Evolutionary conservation across 2,329 filamentous ascomycete genomes (phyloP).

Genomic region (Pseudogymnoascus sp.): DNA sequence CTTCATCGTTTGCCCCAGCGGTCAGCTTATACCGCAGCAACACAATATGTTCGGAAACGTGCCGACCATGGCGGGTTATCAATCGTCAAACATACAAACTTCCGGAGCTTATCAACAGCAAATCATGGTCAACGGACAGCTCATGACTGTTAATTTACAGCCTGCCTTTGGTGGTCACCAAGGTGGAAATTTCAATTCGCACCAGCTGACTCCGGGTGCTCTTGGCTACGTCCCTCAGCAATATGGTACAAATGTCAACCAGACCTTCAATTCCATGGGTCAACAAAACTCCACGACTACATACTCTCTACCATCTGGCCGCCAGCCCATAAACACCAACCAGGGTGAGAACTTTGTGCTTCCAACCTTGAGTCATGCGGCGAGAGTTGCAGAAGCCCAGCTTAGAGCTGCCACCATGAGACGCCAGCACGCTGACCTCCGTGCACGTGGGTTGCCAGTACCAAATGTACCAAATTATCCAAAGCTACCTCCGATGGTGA

Average conservation of each 20-base stretch:
- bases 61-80: background rate
- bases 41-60: background rate
- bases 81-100: background rate
- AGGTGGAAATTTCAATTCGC: background rate
- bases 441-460: background rate
- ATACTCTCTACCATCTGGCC: background rate
- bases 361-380: background rate
- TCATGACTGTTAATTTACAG: background rate
- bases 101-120: background rate
- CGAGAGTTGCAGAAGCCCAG: slow-evolving; percentile 1
- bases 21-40: background rate
- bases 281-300: background rate
- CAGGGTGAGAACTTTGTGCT: background rate
- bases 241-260: background rate
- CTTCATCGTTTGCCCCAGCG: background rate
- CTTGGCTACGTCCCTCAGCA: background rate
- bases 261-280: background rate
- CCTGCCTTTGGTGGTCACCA: background rate
- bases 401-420: slow-evolving; percentile 6
- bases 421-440: slow-evolving; percentile 2
- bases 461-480: background rate
- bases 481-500: background rate
- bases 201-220: background rate
- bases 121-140: background rate
- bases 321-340: background rate